Conservation (phyloP, 805 yeast genomes). For the Maudiozyma saulgeensis region DNA sequence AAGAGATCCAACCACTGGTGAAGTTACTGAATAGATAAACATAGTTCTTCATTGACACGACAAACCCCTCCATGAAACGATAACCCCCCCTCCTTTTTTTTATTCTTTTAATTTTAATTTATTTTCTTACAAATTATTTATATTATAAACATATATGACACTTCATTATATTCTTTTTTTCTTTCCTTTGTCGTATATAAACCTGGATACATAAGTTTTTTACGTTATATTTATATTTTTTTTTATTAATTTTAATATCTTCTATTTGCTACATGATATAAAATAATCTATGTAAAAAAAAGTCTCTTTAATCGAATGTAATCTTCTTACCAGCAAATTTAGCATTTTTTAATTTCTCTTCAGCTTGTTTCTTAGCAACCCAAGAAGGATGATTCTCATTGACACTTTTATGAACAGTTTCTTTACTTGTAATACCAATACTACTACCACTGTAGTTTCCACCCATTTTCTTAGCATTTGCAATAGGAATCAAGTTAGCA, state of each 20-base stretch:
- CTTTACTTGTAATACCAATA: conserved; percentile 5
- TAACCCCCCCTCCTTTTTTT: neutral
- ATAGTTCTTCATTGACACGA: neutral
- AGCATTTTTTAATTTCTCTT: conserved; percentile 52
- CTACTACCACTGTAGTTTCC: neutral
- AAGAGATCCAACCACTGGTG: conserved; percentile 44
- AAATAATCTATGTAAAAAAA: neutral
- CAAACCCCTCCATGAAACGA: neutral
- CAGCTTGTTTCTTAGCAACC: conserved; percentile 77
- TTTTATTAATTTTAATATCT: too few species aligned
- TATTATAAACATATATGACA: neutral
- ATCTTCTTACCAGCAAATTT: conserved; percentile 81
- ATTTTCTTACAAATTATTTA: neutral
- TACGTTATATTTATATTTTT: neutral
- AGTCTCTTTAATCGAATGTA: conserved; percentile 45
- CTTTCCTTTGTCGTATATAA: neutral
- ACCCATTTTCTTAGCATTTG: conserved; percentile 6
- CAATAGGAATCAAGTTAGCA: conserved; percentile 8
- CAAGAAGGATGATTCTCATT: conserved; percentile 80
- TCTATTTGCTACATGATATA: neutral
- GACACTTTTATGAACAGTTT: neutral
- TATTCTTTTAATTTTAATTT: neutral
- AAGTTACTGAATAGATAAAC: conserved; percentile 15
- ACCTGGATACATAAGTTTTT: too few species aligned
- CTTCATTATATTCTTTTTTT: neutral